These are phyloP conservation scores for Nakaseomyces delphensis DNA, from an alignment of 1,139 yeast genomes.

Conservation along the genomic window DNA sequence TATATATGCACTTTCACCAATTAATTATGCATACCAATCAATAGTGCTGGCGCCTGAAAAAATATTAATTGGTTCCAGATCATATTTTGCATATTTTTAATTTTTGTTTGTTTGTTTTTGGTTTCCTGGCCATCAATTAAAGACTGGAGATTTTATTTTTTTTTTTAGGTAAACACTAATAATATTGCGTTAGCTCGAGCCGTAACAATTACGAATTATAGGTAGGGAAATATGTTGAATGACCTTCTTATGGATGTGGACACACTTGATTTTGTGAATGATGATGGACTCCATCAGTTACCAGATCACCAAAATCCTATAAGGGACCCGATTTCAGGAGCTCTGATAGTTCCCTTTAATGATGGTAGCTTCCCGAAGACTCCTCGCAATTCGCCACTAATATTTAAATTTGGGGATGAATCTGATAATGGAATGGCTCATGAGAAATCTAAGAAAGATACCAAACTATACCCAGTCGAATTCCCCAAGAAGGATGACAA, in stretches of 20 bases:
- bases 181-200: too few relatives aligned
- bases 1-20: too few relatives aligned
- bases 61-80: too few relatives aligned
- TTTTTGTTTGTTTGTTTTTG: too few relatives aligned
- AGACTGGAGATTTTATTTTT: too few relatives aligned
- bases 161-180: too few relatives aligned
- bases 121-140: too few relatives aligned
- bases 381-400: conserved; percentile 32
- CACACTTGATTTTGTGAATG: conserved; percentile 25
- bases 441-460: conserved; percentile 31
- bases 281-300: conserved; percentile 6
- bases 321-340: conserved; percentile 35
- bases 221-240: conserved; percentile 14
- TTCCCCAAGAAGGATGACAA: conserved; percentile 35
- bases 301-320: not conserved
- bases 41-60: too few relatives aligned
- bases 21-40: too few relatives aligned
- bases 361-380: conserved; percentile 16
- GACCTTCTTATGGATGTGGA: conserved; percentile 27
- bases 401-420: conserved; percentile 37
- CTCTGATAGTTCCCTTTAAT: conserved; percentile 33
- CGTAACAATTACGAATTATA: too few relatives aligned
- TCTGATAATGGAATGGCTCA: conserved; percentile 36
- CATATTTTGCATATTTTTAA: too few relatives aligned
- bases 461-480: conserved; percentile 34